Base-by-base conservation (phyloP, 2,329 filamentous ascomycete species). In the Sporothrix pseudoabietina region DNA sequence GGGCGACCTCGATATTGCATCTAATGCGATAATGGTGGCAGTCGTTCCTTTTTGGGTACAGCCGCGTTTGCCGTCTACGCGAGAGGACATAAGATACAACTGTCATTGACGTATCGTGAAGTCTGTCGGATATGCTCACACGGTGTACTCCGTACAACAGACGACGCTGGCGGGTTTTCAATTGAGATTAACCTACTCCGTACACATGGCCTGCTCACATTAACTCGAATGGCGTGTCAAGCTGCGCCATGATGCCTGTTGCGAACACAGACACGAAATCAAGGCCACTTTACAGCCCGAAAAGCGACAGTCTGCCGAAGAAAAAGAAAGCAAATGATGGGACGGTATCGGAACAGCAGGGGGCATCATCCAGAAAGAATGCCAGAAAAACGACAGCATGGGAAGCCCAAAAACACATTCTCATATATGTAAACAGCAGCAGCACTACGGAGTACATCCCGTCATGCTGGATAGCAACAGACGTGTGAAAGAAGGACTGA, bases 1-100 rank as follows among this genome's bases (percentile, higher is more conserved):
- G 39, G 32, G 30, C 26, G 57, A 35, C 59, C 59, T 47, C 39
- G 39, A 44, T 65, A 47, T 65, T 65, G 61, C 61, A 65, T 63
- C 6, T 32, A 63, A 59, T 59, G 55, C 55, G 26, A 59, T 35
- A 59, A 14, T 6, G 2, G 14, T 59, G 9, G 55, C 30, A 14
- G 55, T 19, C 14, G 55, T 59, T 19, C 30, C 30, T 59, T 59
- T 49, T 59, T 35, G 7, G 55, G 30, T 35, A 59, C 55, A 59
- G 30, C 55, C 55, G 55, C 55, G 55, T 35, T 59, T 59, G 30
- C 26, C 55, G 55, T 59, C 55, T 49, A 1, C 6, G 52, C 49
- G 16, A 54, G 49, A 8, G 35, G 26, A 26, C 26, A 26, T 26
- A 26, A 26, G 26, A 3, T 16, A 16, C 47, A 16, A 52, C 47